These are phyloP conservation scores for Talaromyces proteolyticus DNA, from an alignment of 495 filamentous ascomycete genomes.

Conservation along the genomic window DNA sequence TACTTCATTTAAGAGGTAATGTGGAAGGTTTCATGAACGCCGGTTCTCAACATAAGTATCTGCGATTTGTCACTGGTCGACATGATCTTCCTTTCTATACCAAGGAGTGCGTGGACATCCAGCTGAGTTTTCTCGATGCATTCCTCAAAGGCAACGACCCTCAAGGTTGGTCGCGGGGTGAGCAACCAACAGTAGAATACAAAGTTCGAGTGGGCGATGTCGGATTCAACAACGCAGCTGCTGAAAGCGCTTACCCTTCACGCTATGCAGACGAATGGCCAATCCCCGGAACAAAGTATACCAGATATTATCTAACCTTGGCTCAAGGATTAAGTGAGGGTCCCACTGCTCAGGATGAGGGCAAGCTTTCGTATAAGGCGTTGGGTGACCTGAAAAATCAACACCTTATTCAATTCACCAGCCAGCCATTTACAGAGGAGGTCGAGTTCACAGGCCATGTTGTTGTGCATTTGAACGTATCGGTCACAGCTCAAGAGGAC, in stretches of 20 bases:
- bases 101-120: constrained; percentile 55
- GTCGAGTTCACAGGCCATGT: constrained; percentile 65
- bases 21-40: constrained; percentile 56
- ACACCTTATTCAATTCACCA: constrained; percentile 45
- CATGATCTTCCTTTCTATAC: constrained; percentile 72
- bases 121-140: constrained; percentile 59
- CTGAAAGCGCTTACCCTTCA: constrained; percentile 42
- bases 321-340: constrained; percentile 23
- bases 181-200: constrained; percentile 24
- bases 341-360: constrained; percentile 5
- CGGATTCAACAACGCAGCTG: constrained; percentile 54
- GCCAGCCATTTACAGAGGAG: constrained; percentile 45
- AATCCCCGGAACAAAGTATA: constrained; percentile 54
- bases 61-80: constrained; percentile 61
- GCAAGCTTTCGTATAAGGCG: constrained; percentile 47
- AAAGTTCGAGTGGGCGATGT: constrained; percentile 56
- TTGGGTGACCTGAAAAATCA: constrained; percentile 45
- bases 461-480: constrained; percentile 55
- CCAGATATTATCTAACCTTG: constrained; percentile 44
- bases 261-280: constrained; percentile 59
- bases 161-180: constrained; percentile 48
- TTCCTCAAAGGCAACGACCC: constrained; percentile 61
- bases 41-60: constrained; percentile 56
- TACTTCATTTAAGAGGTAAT: constrained; percentile 59
- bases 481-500: constrained; percentile 27